These are phyloP conservation scores for Carex kokanica DNA, from an alignment of 176 grass and related monocot species.

Conservation along the genomic window DNA sequence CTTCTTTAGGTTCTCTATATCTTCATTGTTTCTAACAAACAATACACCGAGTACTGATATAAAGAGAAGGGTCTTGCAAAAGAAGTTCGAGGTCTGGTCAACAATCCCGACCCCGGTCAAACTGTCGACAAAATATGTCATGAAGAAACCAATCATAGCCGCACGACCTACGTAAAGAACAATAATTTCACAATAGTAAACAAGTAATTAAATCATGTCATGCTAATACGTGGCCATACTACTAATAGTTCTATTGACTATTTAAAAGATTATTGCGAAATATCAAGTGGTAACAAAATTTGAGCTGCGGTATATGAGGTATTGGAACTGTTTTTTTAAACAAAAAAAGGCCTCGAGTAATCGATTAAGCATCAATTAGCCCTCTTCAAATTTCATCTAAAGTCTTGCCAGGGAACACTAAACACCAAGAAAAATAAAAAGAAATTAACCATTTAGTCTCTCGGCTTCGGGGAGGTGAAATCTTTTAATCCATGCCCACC, in stretches of 20 bases:
- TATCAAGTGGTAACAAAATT: not conserved
- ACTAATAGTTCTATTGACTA: not conserved
- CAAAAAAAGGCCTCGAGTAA: not conserved
- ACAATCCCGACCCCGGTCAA: slow-evolving; percentile 80
- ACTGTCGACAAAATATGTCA: slow-evolving; percentile 95
- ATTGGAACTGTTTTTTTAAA: not conserved
- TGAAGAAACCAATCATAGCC: slow-evolving; percentile 99
- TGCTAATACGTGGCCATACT: not conserved
- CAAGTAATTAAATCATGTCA: not conserved
- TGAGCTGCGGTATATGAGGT: not conserved
- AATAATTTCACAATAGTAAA: not conserved
- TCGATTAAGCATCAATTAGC: not conserved
- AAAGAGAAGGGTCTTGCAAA: slow-evolving; percentile 93
- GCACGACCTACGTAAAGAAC: slow-evolving; percentile 58
- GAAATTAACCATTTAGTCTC: slow-evolving; percentile 70
- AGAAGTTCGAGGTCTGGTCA: slow-evolving; percentile 84
- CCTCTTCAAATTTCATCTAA: not conserved
- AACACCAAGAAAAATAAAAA: not conserved
- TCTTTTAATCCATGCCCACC: slow-evolving; percentile 88
- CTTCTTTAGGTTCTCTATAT: slow-evolving; percentile 67
- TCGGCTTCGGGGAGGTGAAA: slow-evolving; percentile 96
- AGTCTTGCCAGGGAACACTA: not conserved
- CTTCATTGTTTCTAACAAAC: slow-evolving; percentile 78
- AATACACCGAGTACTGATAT: slow-evolving; percentile 68
- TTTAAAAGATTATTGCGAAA: not conserved